These are phyloP conservation scores for Entomortierella chlamydospora DNA, from an alignment of 192 early-diverging fungal genomes.

Conservation along the genomic window DNA sequence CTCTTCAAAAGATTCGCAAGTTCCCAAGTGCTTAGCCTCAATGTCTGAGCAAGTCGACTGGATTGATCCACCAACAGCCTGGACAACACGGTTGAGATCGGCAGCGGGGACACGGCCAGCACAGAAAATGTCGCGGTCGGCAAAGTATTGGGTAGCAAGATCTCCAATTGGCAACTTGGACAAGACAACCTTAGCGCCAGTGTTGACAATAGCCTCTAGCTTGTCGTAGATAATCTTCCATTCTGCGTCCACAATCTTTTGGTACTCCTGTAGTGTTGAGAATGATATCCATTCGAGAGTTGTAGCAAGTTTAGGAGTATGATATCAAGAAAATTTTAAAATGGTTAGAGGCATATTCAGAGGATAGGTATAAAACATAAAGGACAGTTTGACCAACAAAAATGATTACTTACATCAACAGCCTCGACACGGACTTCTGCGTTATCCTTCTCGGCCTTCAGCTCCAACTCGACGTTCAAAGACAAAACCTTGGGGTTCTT, in stretches of 20 bases:
- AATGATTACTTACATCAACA: slow-evolving; percentile 64
- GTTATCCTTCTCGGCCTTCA: slow-evolving; percentile 99
- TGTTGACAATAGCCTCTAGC: slow-evolving; percentile 92
- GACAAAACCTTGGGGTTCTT: slow-evolving; percentile 90
- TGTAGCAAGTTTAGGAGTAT: no score
- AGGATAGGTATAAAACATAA: slow-evolving; percentile 3
- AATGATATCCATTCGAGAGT: no score
- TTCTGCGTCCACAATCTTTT: slow-evolving; percentile 99
- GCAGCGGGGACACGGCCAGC: slow-evolving; percentile 95
- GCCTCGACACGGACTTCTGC: slow-evolving; percentile 98
- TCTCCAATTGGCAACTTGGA: slow-evolving; percentile 99
- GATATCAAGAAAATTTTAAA: no score
- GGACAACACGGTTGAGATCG: slow-evolving; percentile 93
- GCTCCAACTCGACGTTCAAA: slow-evolving; percentile 97
- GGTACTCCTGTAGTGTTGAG: slow-evolving; percentile 81
- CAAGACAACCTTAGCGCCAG: slow-evolving; percentile 97
- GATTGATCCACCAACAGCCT: slow-evolving; percentile 93
- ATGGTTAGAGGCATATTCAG: not conserved
- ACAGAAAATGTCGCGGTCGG: slow-evolving; percentile 99
- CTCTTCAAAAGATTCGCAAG: slow-evolving; percentile 94
- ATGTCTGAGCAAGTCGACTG: slow-evolving; percentile 95
- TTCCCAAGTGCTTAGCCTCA: slow-evolving; percentile 82
- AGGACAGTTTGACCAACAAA: not conserved
- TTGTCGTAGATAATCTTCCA: slow-evolving; percentile 99
- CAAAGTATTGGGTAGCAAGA: slow-evolving; percentile 99